phyloP scores from a whole-genome alignment of 768 basidiomycete genomes.

The Hericium coralloides region DNA sequence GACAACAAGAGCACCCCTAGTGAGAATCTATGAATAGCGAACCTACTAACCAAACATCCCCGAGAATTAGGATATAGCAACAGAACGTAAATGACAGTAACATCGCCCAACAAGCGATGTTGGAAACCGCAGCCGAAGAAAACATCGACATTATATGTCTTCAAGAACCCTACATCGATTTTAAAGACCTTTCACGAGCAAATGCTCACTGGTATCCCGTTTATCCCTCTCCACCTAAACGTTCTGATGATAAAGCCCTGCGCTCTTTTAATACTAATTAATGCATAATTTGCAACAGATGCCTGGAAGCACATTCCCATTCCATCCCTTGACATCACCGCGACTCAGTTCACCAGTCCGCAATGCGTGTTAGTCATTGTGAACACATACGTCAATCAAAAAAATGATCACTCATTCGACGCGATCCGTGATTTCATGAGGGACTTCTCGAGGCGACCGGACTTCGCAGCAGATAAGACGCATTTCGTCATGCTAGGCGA shows the following conservation, averaged over 20 bases:
- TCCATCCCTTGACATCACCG: constrained; percentile 20
- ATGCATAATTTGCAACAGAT: constrained; percentile 4
- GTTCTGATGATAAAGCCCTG: not conserved
- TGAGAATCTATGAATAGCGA: too few species aligned
- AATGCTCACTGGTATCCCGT: constrained; percentile 10
- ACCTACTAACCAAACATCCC: too few species aligned
- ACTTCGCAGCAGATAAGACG: not conserved
- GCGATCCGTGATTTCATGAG: constrained; percentile 5
- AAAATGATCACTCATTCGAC: constrained; percentile 13
- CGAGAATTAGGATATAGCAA: not conserved
- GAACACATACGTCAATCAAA: constrained; percentile 32
- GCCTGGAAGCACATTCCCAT: constrained; percentile 5
- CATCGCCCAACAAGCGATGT: constrained; percentile 9
- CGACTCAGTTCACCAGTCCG: constrained; percentile 14
- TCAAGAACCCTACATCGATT: constrained; percentile 31
- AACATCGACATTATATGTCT: constrained; percentile 26
- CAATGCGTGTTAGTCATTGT: constrained; percentile 19
- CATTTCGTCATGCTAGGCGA: constrained; percentile 26
- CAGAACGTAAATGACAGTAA: constrained; percentile 23
- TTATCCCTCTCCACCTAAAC: constrained; percentile 19
- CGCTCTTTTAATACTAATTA: constrained; percentile 11
- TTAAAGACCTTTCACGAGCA: constrained; percentile 9
- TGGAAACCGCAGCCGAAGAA: constrained; percentile 2
- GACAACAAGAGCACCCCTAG: too few species aligned
- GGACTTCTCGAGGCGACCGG: not conserved